Base-by-base conservation (phyloP, 192 early-diverging fungal species). In the Linnemannia exigua region DNA sequence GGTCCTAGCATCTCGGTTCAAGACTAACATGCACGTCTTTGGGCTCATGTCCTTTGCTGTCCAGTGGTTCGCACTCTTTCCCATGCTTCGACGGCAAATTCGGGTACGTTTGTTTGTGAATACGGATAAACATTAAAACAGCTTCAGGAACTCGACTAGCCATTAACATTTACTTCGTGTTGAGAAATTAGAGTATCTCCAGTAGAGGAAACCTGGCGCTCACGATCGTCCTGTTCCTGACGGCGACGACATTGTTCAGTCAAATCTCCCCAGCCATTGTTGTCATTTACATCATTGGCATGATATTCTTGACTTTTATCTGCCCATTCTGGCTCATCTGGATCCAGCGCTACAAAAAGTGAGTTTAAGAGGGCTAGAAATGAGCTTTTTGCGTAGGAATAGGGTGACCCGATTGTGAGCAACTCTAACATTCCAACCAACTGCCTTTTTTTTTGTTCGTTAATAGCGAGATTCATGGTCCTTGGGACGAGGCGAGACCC, bases 271-370 rank as follows among this genome's bases (percentile, higher is more conserved):
- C 92, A 44, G 92, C 93, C 2, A 89, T 97, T 19, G 92, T 93
- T 3, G 88, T 95, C 51, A 82, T 95, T 33, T 92, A 94, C 76
- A 90, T 96, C 50, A 81, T 94, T 19, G 91, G 91, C 31, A 93
- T 94, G 77, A 89, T 93, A 44, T 97, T 97, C 80, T 89, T 97
- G 54, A 97, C 93, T 0, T 94, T 98, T 88, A 89, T 94, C 36
- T 97, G 96, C 72, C 98, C 98, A 1, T 93, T 93, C 75, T 96
- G 96, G 96, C 92, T 99, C 72, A 96, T 97, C 46, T 94, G 93
- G 88, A 93, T 98, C 36, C 97, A 98, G 90, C 94, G 95, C 48
- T 99, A 98, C 90, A 99, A 99, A 90, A 98, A 97, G 96, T 96
- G 91, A 36, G 31, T 33, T 66, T 28, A 1, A 35, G 67, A 63